Base-by-base conservation (phyloP, 2,329 filamentous ascomycete species). In the Alternaria dauci region DNA sequence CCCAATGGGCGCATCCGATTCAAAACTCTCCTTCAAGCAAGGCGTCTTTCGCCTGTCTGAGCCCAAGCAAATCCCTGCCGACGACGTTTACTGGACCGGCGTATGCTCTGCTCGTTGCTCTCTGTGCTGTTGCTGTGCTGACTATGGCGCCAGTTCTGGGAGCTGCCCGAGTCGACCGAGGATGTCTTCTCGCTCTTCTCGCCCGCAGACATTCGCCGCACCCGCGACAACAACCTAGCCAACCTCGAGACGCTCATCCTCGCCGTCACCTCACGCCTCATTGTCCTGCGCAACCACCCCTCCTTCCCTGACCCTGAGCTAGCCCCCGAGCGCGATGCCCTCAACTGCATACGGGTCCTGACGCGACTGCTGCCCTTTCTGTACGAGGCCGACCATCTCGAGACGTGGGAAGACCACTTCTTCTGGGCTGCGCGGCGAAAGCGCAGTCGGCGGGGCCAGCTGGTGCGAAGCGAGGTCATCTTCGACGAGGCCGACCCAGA, bases 11-110 rank as follows among this genome's bases (percentile, higher is more conserved):
- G 94, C 94, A 77, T 97, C 94, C 81, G 94, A 98, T 83, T 98
- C 94, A 74, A 98, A 98, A 86, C 89, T 98, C 77, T 93, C 94
- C 77, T 98, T 99, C 87, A 98, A 97, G 82, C 92, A 96, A 82
- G 94, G 94, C 81, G 96, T 98, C 83, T 97, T 98, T 84, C 89
- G 91, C 76, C 88, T 99, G 61, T 95, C 93, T n/a, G 93, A 97
- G 79, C 91, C 96, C 78, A 89, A 89, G 68, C 86, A 91, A 77
- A 97, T 98, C 76, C 86, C 93, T 61, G 88, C 93, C 58, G 91
- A 95, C 80, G 93, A 97, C 82, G 85, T 88, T 18, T 97, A 97
- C 82, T 99, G 95, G 95, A 89, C 91, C 66, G 92, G 92, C 78
- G 93, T 96, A 81, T 75, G 91, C 42, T 53, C 30, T 52, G 91